Base-by-base conservation (phyloP, 2,329 filamentous ascomycete genomes). In the Fusarium albidum region DNA sequence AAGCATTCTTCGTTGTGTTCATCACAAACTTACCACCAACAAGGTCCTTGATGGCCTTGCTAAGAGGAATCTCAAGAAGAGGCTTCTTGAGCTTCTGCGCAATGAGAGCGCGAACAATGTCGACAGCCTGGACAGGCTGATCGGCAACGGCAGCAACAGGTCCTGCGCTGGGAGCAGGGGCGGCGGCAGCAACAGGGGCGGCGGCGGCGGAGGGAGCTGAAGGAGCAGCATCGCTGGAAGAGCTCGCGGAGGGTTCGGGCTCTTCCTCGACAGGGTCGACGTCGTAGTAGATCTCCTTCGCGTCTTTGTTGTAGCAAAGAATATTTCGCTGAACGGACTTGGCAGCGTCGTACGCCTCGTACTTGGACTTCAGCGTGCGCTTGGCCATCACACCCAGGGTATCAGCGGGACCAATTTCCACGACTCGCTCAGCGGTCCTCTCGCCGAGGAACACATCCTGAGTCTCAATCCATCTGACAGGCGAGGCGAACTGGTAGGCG, bases 261-360 rank as follows among this genome's bases (percentile, higher is more conserved):
- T 98, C 95, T 52, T 99, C 95, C 69, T 96, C 92, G 26, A 96
- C 81, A 0, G 95, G 95, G 70, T 99, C 95, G 37, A 96, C 93
- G 72, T 97, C 94, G 77, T 99, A 99, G 82, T 99, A 99, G 63
- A 99, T 99, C 76, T 99, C 95, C 75, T 97, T 98, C 50, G 92
- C 90, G 71, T 99, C 95, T 77, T 99, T 99, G 82, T 96, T 98
- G 82, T 98, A 99, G 82, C 95, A 98, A 51, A 99, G 85, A 73
- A 99, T 97, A 76, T 98, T 94, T 73, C 95, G 87, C 78, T 97
- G 93, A 35, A 98, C 89, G 8, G 94, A 97, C 70, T 94, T 94
- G 57, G 95, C 95, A 50, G 95, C 95, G 77, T 99, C 95, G 77
- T 97, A 96, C 60, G 94, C 93, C 82, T 99, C 95, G 76, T 98